Conservation (phyloP, 306 rosid genomes). For the Cicer bijugum region DNA sequence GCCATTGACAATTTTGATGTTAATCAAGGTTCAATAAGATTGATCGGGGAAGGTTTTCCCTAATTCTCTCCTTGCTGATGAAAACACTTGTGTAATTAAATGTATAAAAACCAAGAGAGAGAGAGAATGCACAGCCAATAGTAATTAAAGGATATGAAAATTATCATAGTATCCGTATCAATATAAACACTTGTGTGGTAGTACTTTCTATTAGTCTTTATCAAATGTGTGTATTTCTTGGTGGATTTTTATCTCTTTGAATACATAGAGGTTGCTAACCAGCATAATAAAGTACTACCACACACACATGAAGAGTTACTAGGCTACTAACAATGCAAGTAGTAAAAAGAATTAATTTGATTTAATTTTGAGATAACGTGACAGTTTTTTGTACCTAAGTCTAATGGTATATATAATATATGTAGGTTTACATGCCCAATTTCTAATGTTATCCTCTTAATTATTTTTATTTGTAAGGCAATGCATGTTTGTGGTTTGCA, state of each 20-base stretch:
- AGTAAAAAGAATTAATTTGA: not conserved
- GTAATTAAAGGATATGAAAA: not conserved
- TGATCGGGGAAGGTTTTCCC: constrained; percentile 9
- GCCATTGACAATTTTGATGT: constrained; percentile 4
- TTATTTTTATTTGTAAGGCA: constrained; percentile 28
- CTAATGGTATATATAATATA: not conserved
- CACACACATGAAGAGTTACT: constrained; percentile 7
- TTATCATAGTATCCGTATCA: not conserved
- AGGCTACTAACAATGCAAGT: not conserved
- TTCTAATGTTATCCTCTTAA: constrained; percentile 1
- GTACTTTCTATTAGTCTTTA: not conserved
- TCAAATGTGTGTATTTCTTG: not conserved
- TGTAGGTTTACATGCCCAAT: not conserved
- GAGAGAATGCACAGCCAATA: not conserved
- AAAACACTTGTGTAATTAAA: not conserved
- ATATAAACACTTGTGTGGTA: constrained; percentile 7
- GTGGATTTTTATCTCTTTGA: not conserved
- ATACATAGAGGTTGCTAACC: constrained; percentile 9
- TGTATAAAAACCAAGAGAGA: not conserved
- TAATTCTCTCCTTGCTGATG: constrained; percentile 1
- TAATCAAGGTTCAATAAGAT: constrained; percentile 8
- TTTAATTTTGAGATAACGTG: not conserved
- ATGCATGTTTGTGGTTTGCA: constrained; percentile 50
- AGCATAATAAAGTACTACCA: not conserved
- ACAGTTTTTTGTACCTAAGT: not conserved